A percentile compares a stretch with the other conserved stretches of the same genome.
Evolutionary conservation across 371 early-diverging fungal genomes (phyloP).

Genomic region (Mucor piriformis): DNA sequence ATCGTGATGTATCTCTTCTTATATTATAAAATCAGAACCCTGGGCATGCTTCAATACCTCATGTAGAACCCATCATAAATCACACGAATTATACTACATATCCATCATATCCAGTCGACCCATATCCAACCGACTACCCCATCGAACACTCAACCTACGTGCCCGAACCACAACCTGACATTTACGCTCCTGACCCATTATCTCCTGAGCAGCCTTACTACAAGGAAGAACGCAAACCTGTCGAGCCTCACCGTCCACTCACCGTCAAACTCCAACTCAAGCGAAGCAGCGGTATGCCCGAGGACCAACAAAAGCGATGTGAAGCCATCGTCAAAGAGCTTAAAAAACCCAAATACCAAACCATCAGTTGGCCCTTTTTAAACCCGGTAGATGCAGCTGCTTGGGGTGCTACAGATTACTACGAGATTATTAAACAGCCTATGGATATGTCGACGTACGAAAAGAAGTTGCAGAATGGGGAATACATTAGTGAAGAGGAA

Average conservation of each 20-base stretch:
- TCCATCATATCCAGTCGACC: too few relatives aligned
- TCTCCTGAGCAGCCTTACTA: not conserved
- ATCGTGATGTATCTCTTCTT: not conserved
- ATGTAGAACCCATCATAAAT: too few relatives aligned
- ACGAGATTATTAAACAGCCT: constrained; percentile 86
- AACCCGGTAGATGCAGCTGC: constrained; percentile 90
- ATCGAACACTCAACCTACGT: too few relatives aligned
- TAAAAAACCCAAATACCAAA: constrained; percentile 31
- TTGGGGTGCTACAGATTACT: constrained; percentile 89
- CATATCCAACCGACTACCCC: too few relatives aligned
- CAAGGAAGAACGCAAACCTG: not conserved
- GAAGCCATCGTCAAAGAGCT: constrained; percentile 43
- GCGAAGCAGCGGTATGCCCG: constrained; percentile 36
- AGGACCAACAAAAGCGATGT: constrained; percentile 73
- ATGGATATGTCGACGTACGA: constrained; percentile 96
- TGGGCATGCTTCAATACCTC: too few relatives aligned
- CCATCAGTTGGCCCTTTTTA: constrained; percentile 59
- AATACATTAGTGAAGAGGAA: constrained; percentile 49
- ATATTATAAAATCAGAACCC: too few relatives aligned
- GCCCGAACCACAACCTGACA: too few relatives aligned
- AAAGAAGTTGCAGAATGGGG: constrained; percentile 64
- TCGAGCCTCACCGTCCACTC: not conserved
- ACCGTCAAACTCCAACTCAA: not conserved
- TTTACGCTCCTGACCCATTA: too few relatives aligned
- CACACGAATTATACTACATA: too few relatives aligned